phyloP scores from a whole-genome alignment of 768 basidiomycete genomes.

The Amanita rimosa region DNA sequence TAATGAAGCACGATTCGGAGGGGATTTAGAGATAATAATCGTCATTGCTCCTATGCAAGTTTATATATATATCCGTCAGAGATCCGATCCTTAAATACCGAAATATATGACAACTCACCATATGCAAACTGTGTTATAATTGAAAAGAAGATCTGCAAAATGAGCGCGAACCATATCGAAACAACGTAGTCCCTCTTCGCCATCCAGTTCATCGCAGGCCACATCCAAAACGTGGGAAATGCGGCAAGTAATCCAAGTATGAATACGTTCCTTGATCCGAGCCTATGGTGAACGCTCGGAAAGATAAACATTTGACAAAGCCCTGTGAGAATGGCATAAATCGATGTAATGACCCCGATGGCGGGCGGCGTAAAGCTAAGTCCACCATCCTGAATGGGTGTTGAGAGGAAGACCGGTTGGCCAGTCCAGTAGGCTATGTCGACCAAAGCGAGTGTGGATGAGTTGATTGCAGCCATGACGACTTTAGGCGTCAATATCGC shows the following conservation, averaged over 20 bases:
- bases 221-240: conserved; percentile 31
- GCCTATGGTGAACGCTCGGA: conserved; percentile 34
- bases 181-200: background rate
- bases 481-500: conserved; percentile 21
- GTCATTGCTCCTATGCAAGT: too few relatives aligned
- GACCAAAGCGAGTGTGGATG: conserved; percentile 21
- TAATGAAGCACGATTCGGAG: background rate
- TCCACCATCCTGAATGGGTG: conserved; percentile 49
- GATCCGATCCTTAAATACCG: too few relatives aligned
- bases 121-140: background rate
- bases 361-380: conserved; percentile 42
- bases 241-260: conserved; percentile 27
- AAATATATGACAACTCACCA: background rate
- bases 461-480: conserved; percentile 37
- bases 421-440: conserved; percentile 49
- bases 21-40: too few relatives aligned
- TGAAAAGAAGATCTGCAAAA: background rate
- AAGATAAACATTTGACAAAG: conserved; percentile 44
- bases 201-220: conserved; percentile 24
- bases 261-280: conserved; percentile 22
- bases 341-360: conserved; percentile 46
- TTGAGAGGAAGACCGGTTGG: conserved; percentile 55
- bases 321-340: conserved; percentile 42
- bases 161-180: background rate
- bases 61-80: too few relatives aligned